Percentiles rank a stretch among this genome's conserved stretches.
Conservation (phyloP, 345 rosid genomes). For the Raphanus raphanistrum region DNA sequence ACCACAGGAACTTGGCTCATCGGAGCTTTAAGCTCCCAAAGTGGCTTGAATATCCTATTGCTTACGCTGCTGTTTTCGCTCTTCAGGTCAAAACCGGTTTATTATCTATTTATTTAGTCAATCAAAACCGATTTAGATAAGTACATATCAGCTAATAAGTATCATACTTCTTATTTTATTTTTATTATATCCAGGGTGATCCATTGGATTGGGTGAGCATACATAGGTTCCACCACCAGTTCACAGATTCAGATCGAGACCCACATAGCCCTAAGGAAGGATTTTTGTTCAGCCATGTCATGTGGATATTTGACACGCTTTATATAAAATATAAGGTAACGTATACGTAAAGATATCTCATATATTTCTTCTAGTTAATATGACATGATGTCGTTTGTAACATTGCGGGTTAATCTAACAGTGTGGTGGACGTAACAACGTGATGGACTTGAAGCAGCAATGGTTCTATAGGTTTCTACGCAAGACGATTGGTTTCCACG, state of each 20-base stretch:
- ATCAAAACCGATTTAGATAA: background rate
- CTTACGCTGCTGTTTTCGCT: conserved; percentile 70
- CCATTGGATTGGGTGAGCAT: conserved; percentile 94
- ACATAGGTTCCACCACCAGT: conserved; percentile 84
- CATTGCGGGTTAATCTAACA: background rate
- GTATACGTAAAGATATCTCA: background rate
- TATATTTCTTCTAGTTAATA: background rate
- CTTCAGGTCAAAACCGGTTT: conserved; percentile 55
- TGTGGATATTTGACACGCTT: conserved; percentile 68
- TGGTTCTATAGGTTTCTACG: conserved; percentile 67
- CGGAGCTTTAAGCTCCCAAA: conserved; percentile 79
- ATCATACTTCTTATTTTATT: too few relatives aligned
- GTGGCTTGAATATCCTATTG: conserved; percentile 78
- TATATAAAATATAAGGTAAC: conserved; percentile 53
- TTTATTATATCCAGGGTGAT: conserved; percentile 29
- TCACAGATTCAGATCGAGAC: conserved; percentile 76
- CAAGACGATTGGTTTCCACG: conserved; percentile 60
- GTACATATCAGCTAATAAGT: too few relatives aligned
- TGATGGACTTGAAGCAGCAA: conserved; percentile 77
- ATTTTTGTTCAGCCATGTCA: conserved; percentile 79
- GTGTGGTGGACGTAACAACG: conserved; percentile 59
- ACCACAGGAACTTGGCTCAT: conserved; percentile 68
- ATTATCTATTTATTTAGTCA: background rate
- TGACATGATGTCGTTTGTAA: background rate
- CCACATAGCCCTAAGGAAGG: conserved; percentile 92